Base-by-base conservation (phyloP, 306 rosid genomes). In the Astragalus membranaceus region DNA sequence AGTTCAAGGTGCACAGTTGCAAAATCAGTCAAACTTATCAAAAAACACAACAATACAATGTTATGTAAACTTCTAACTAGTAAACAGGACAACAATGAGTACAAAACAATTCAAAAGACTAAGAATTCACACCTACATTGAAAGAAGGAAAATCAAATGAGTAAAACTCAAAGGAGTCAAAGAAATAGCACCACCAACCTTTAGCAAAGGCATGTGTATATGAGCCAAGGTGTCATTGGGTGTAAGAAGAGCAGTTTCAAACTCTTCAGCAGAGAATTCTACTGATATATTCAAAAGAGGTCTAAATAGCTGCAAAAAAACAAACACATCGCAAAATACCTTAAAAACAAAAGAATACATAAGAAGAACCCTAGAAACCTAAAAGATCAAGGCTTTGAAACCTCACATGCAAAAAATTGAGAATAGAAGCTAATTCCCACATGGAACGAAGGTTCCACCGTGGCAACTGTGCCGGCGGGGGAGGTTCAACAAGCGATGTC, bases 391-490 rank as follows among this genome's bases (percentile, higher is more conserved):
- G 79, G 47, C 77, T 77, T 78, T 37, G 63, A 67, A 43, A 9
- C 26, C 98, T 87, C 86, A 92, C 98, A 67, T 92, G 88, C 71
- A 92, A 84, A 78, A 92, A 92, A 86, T 92, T 88, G 75, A 92
- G 96, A 52, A 86, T 71, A 14, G 98, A 86, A 36, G 98, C 89
- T 62, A 92, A 74, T 78, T 92, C 98, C 98, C 98, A 92, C 98
- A 87, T 92, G 10, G 92, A 86, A 64, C 98, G 89, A 51, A 92
- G 87, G 20, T 78, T 86, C 88, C 94, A 85, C 13, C 96, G 92
- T n/a, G 93, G 91, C 82, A 92, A 70, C 78, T 85, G 98, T 51
- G 95, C 75, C 8, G 83, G 83, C 54, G 92, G 42, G 20, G 98
- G 98, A 50, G 89, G 84, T n/a, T 68, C 92, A 74, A 92, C 91